Evolutionary conservation across 805 yeast species (phyloP).

Genomic region (Blastobotrys chiropterorum): DNA sequence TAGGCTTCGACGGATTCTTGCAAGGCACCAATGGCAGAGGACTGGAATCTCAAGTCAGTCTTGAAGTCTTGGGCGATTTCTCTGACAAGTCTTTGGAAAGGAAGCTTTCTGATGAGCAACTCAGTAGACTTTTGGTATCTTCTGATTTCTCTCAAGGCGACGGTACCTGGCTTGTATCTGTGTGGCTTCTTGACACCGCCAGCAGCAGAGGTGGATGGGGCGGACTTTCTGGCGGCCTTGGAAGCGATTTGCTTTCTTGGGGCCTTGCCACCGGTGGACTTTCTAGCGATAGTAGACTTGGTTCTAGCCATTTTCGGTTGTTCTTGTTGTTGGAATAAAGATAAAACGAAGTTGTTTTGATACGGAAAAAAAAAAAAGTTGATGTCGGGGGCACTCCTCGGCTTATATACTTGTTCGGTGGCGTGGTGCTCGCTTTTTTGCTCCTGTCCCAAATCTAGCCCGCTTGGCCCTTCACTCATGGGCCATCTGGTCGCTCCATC

Average conservation of each 20-base stretch:
- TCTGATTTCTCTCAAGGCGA: conserved; percentile 87
- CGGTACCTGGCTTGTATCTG: conserved; percentile 94
- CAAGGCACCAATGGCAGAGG: conserved; percentile 83
- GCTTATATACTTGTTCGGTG: conserved; percentile 8
- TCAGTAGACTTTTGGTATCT: conserved; percentile 89
- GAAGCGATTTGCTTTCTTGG: conserved; percentile 91
- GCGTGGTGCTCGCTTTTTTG: no score
- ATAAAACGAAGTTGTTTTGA: not conserved
- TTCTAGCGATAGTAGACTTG: conserved; percentile 71
- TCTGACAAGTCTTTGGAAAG: conserved; percentile 87
- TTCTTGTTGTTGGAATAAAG: conserved; percentile 5
- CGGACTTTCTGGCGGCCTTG: conserved; percentile 86
- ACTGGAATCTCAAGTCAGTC: conserved; percentile 83
- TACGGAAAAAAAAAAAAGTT: conserved; percentile 7
- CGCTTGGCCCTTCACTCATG: no score
- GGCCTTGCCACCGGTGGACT: conserved; percentile 88
- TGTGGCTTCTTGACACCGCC: conserved; percentile 92
- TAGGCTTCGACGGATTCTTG: conserved; percentile 90
- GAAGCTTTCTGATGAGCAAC: conserved; percentile 79
- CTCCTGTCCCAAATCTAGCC: no score
- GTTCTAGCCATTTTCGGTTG: conserved; percentile 66
- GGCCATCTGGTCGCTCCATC: no score
- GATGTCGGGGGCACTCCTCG: conserved; percentile 3
- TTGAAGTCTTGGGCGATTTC: conserved; percentile 85
- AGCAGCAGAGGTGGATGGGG: conserved; percentile 63